Conservation (phyloP, 257 asterid genomes). For the Jaltomata sinuosa region DNA sequence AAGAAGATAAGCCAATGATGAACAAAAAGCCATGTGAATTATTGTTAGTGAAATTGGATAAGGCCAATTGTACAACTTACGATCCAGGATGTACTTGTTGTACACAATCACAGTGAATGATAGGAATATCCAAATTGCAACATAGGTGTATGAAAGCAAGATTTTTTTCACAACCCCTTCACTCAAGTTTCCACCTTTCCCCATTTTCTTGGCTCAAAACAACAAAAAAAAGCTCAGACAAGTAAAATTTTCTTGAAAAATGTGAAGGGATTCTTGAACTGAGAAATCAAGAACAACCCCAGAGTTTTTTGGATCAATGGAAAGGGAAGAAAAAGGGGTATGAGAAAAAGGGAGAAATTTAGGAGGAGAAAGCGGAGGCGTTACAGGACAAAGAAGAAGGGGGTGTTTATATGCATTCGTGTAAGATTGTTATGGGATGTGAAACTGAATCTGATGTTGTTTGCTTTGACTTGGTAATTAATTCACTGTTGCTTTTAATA, state of each 20-base stretch:
- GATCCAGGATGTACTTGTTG: conserved; percentile 65
- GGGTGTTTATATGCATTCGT: not conserved
- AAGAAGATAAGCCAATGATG: conserved; percentile 47
- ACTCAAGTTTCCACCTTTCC: conserved; percentile 46
- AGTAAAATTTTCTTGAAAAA: not conserved
- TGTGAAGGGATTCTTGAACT: not conserved
- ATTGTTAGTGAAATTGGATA: conserved; percentile 67
- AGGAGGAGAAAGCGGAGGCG: conserved; percentile 1
- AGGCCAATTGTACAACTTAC: conserved; percentile 74
- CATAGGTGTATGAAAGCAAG: conserved; percentile 53
- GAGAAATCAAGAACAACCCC: not conserved
- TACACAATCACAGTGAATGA: conserved; percentile 61
- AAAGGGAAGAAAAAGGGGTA: not conserved
- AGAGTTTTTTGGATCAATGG: not conserved
- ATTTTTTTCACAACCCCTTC: conserved; percentile 54
- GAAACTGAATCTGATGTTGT: not conserved
- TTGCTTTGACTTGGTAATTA: not conserved
- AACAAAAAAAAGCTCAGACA: not conserved
- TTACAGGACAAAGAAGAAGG: not conserved
- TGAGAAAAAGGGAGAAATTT: not conserved
- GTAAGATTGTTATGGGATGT: not conserved
- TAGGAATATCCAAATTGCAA: conserved; percentile 54
- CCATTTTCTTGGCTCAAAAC: conserved; percentile 20
- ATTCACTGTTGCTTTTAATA: not conserved
- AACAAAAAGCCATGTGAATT: conserved; percentile 62